Conservation (phyloP, 1,139 yeast species). For the Pneumocystis jirovecii region DNA sequence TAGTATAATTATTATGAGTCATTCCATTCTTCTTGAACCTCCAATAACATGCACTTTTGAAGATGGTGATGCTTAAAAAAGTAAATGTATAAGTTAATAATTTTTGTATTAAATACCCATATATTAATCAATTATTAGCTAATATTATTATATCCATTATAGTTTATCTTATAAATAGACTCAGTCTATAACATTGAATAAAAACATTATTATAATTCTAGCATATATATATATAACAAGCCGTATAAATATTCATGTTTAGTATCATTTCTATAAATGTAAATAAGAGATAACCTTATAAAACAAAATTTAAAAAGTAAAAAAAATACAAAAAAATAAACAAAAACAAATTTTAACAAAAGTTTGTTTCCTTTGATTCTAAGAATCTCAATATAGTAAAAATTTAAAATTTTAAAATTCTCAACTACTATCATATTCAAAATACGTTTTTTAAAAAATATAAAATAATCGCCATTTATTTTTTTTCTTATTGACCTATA, state of each 20-base stretch:
- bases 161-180: neutral
- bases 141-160: neutral
- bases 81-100: neutral
- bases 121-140: neutral
- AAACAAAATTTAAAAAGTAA: no score
- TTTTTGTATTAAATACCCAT: neutral
- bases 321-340: no score
- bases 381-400: no score
- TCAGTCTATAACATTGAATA: neutral
- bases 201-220: neutral
- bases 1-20: constrained; percentile 70
- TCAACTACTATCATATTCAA: no score
- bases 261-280: neutral
- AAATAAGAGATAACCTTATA: neutral
- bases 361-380: no score
- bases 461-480: no score
- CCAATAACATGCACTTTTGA: constrained; percentile 44
- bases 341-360: no score
- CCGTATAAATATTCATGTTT: no score
- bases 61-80: neutral
- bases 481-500: no score
- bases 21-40: constrained; percentile 89
- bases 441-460: no score
- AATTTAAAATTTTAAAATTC: no score
- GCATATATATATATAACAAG: neutral